Conservation (phyloP, 2,329 filamentous ascomycete species). For the Fonsecaea monophora region DNA sequence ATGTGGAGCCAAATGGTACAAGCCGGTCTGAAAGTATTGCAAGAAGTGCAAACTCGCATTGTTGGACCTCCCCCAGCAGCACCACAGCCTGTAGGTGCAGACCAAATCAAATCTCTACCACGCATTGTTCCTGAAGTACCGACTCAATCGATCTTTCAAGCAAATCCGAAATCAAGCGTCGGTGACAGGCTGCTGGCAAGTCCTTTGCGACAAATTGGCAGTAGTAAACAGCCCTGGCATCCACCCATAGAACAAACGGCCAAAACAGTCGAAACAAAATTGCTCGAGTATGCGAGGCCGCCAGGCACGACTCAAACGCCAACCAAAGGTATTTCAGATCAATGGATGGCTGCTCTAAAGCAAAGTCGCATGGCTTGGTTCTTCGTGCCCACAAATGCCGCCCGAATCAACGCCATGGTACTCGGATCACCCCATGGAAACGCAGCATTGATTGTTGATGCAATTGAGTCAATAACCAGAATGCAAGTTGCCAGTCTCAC, state of each 20-base stretch:
- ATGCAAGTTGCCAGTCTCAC: conserved; percentile 75
- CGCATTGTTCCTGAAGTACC: conserved; percentile 58
- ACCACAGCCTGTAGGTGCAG: conserved; percentile 51
- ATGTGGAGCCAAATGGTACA: conserved; percentile 81
- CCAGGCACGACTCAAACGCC: conserved; percentile 15
- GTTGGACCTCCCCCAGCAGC: conserved; percentile 48
- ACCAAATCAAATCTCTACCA: conserved; percentile 56
- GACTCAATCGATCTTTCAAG: conserved; percentile 30
- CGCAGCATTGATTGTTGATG: conserved; percentile 71
- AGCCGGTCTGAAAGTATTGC: conserved; percentile 73
- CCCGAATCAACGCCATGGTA: conserved; percentile 70
- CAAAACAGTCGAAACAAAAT: conserved; percentile 40
- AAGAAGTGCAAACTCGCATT: conserved; percentile 71
- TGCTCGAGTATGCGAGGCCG: conserved; percentile 36
- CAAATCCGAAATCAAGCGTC: conserved; percentile 21
- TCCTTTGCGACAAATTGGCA: conserved; percentile 33
- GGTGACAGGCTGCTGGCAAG: conserved; percentile 20
- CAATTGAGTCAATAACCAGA: conserved; percentile 71
- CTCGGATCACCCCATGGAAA: conserved; percentile 77
- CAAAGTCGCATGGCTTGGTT: conserved; percentile 62
- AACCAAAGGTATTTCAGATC: conserved; percentile 21
- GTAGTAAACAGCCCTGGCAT: conserved; percentile 47
- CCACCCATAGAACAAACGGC: conserved; percentile 49
- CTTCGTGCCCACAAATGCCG: conserved; percentile 73
- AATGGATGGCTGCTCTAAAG: conserved; percentile 25